Evolutionary conservation across 2,329 filamentous ascomycete species (phyloP), one percentile per base, ranked within the genome.

Genomic region (Nothophaeocryptopus gaeumannii): DNA sequence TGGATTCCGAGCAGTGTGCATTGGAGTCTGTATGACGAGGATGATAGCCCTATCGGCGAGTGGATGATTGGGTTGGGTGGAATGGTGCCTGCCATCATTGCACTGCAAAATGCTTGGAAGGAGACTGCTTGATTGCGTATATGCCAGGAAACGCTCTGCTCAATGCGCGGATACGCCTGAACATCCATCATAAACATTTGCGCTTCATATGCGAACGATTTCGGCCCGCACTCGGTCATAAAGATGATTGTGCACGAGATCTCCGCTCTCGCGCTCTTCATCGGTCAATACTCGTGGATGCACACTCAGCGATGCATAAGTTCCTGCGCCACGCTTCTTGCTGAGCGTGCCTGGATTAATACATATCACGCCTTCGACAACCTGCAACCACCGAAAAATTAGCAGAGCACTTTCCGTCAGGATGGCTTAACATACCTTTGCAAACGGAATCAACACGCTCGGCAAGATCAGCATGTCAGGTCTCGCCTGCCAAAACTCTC

Each of bases 291-390:
- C 70, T 11, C 85, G 81, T 2, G 88, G 83, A 56, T 88, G 79
- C 5, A 97, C 72, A 14, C 82, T 82, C 77, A 99, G 80, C 43
- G 85, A 83, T 1, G 89, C 88, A 68, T 86, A 97, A 0, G 90
- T 96, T 5, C 93, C 93, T 0, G 91, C 79, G 1, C 85, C 90
- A 51, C 83, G 84, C 49, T 88, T 83, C 72, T 95, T 96, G 12
- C 89, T 93, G 31, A 96, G 73, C 42, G 83, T 85, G 5, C 93
- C 92, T 0, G 93, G 92, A 67, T 99, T 99, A 63, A 99, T 86
- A 10, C 90, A 83, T 5, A 97, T 72, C 0, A 96, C 90, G 59
- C 86, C 89, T 64, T 96, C 89, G 9, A 97, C 84, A 36, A 96
- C 89, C 90, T 96, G 59, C 1, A 43, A 10, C 3, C 35, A 34